Evolutionary conservation across 805 yeast genomes (phyloP).

Genomic region (Monosporozyma aerobia): DNA sequence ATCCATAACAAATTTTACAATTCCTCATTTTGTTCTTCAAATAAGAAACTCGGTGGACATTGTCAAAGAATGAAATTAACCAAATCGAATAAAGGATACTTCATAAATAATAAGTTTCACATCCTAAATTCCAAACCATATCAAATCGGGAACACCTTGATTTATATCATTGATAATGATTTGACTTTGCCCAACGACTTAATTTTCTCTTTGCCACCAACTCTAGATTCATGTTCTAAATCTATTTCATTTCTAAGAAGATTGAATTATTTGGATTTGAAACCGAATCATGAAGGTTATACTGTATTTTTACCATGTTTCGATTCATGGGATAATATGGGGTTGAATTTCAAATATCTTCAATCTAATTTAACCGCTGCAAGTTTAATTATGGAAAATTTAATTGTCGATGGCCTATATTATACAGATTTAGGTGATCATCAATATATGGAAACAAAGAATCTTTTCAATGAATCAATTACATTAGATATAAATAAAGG

Average conservation of each 20-base stretch:
- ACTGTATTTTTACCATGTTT: constrained; percentile 73
- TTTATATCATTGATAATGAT: constrained; percentile 55
- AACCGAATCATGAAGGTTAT: constrained; percentile 53
- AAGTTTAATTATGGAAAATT: constrained; percentile 43
- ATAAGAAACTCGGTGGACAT: constrained; percentile 44
- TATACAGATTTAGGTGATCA: constrained; percentile 50
- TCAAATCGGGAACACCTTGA: constrained; percentile 52
- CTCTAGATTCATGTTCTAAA: constrained; percentile 48
- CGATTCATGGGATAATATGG: constrained; percentile 57
- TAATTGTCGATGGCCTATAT: constrained; percentile 52
- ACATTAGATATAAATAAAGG: constrained; percentile 1
- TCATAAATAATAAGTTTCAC: constrained; percentile 50
- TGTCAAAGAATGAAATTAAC: constrained; percentile 52
- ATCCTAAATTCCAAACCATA: constrained; percentile 36
- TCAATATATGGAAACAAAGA: constrained; percentile 19
- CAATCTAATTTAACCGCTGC: constrained; percentile 43
- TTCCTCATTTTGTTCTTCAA: constrained; percentile 46
- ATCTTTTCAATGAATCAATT: constrained; percentile 20
- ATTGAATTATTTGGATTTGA: constrained; percentile 43
- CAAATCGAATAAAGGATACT: constrained; percentile 18
- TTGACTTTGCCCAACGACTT: constrained; percentile 56
- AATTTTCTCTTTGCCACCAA: constrained; percentile 54
- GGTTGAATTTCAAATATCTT: constrained; percentile 51
- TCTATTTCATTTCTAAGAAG: constrained; percentile 51
- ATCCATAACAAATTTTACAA: constrained; percentile 31